Base-by-base conservation (phyloP, 441 rosid species). In the Aleurites moluccanus region DNA sequence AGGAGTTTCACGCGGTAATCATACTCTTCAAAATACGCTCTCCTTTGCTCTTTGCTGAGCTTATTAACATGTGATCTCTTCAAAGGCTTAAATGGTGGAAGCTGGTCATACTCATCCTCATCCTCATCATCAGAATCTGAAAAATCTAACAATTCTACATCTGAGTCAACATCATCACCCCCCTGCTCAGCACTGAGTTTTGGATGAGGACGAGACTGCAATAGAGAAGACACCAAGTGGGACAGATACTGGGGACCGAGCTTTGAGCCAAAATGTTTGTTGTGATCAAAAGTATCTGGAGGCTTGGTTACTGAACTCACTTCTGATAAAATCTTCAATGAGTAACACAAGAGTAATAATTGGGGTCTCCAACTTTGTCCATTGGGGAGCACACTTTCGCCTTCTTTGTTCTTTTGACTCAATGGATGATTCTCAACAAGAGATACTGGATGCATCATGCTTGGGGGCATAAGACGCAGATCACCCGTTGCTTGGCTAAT, bases 341-440 rank as follows among this genome's bases (percentile, higher is more conserved):
- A 87, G 79, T 84, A 89, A 78, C 96, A 92, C 63, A 90, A 63
- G 30, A 90, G 83, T 67, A 94, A 70, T 33, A 92, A 78, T 47
- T 88, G 91, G 47, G 88, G 60, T 78, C 87, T 85, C 97, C 97
- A 90, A 50, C 75, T 81, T 73, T 75, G 82, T 23, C 91, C 90
- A 70, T 85, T 83, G 2, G 87, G 87, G 11, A 82, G 88, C 76
- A 87, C 33, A 62, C 73, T 80, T 74, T 88, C 89, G 2, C 81
- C 84, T n/a, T 76, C 77, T 78, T 82, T 44, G 55, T 83, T 83
- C 80, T 80, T 86, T 3, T 44, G 70, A 57, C 85, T 83, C 27
- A 80, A 80, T n/a, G 77, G 70, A 75, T 88, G 87, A 82, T 92
- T 94, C 85, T 94, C 97, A 59, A 84, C 91, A 63, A 91, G 84